A percentile compares a stretch with the other conserved stretches of the same genome.
phyloP scores from a whole-genome alignment of 2,329 filamentous ascomycete species.

The Fonsecaea monophora region DNA sequence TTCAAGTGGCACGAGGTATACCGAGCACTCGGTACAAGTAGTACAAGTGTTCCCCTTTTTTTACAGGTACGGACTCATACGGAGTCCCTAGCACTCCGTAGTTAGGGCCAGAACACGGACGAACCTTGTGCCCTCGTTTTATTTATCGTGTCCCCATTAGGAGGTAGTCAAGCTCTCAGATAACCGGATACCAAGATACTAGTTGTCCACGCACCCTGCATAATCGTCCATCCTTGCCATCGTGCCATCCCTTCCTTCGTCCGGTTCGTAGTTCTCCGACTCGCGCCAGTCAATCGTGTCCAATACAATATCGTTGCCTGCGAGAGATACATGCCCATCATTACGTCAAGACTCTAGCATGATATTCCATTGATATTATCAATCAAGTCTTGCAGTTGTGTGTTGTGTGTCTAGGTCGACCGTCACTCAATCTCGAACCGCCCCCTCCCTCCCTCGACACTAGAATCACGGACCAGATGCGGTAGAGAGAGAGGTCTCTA shows the following conservation, averaged over 20 bases:
- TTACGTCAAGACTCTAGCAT: slow-evolving; percentile 33
- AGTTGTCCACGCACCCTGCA: slow-evolving; percentile 5
- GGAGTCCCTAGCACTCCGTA: no score
- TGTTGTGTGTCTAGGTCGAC: neutral
- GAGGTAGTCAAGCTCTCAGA: neutral
- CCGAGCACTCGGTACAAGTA: no score
- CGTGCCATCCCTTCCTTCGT: neutral
- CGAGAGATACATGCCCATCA: slow-evolving; percentile 16
- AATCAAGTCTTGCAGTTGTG: slow-evolving; percentile 13
- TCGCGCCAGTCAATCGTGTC: slow-evolving; percentile 7
- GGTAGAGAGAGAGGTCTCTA: slow-evolving; percentile 8
- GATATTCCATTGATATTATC: slow-evolving; percentile 22
- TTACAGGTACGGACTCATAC: no score
- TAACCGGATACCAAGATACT: neutral
- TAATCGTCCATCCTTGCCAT: neutral
- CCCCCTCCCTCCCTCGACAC: neutral
- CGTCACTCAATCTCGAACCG: neutral
- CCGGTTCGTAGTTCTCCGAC: slow-evolving; percentile 15
- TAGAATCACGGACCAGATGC: slow-evolving; percentile 13
- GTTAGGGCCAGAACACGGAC: no score
- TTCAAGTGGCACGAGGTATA: no score
- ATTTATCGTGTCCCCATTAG: neutral
- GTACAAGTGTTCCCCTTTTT: no score
- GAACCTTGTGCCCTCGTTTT: neutral
- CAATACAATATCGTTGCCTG: slow-evolving; percentile 11